Evolutionary conservation across 345 rosid species (phyloP), one percentile per base, ranked within the genome.

Genomic region (Ailanthus altissimus): DNA sequence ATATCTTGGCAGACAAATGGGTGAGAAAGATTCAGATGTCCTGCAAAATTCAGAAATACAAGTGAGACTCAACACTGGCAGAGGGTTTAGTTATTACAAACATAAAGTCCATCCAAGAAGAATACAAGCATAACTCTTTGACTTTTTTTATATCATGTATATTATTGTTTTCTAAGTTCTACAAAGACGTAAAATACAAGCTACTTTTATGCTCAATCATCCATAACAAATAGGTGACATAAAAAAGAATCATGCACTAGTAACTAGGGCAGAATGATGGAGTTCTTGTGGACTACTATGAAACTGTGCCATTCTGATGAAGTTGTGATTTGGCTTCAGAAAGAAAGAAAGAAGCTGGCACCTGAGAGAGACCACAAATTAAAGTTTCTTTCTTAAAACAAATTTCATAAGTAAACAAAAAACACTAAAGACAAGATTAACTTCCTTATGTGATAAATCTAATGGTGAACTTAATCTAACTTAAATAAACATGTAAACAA

Each of bases 1-100:
- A 82, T 97, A 97, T 90, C 98, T 89, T 58, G 98, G 99, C 62
- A 97, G 84, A 88, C 99, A 97, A 83, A 94, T 97, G 79, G 99
- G 99, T 20, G 97, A 97, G 81, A 97, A 97, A 66, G 94, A 92
- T 80, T 97, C 99, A 66, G 99, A 94, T 53, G 96, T 94, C 89
- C 99, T 94, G 98, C 87, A 85, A 53, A 69, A 79, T 59, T 72
- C 57, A 67, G 70, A 74, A 65, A 25, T 80, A 36, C 18, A 21
- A 57, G 57, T 76, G 26, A 79, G 77, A 68, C 60, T 54, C 51
- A 42, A 43, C 59, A 38, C 58, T 14, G 46, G 53, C n/a, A n/a
- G 43, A 32, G 49, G 67, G 18, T 4, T 69, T 53, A 28, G 9
- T 28, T 26, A 69, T 69, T 11, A 42, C 28, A 50, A 28, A 74